Evolutionary conservation across 2,329 filamentous ascomycete species (phyloP).

Genomic region (Thelonectria olida): DNA sequence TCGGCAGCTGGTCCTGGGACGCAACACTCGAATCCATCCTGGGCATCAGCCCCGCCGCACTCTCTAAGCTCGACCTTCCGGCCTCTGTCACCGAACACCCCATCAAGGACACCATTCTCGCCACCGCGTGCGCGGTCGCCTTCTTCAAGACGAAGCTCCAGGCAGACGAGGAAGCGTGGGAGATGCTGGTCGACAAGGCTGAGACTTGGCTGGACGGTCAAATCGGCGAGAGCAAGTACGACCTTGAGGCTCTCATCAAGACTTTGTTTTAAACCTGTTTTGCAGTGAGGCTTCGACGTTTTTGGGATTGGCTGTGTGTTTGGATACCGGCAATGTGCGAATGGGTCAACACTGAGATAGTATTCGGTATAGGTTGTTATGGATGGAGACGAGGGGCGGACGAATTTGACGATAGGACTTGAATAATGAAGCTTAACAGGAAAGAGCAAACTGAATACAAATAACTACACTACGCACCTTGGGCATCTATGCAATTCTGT

Average conservation of each 20-base stretch:
- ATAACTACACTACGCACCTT: too few species aligned
- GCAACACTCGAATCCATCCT: conserved; percentile 39
- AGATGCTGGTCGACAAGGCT: conserved; percentile 70
- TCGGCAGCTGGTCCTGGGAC: conserved; percentile 45
- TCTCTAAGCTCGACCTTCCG: conserved; percentile 16
- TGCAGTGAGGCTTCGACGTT: not conserved
- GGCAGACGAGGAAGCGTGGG: conserved; percentile 65
- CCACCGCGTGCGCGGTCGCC: conserved; percentile 42
- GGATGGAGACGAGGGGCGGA: too few species aligned
- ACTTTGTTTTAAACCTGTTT: conserved; percentile 23
- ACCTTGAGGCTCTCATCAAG: conserved; percentile 29
- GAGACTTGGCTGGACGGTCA: conserved; percentile 55
- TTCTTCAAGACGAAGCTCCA: conserved; percentile 56
- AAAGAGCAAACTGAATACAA: too few species aligned
- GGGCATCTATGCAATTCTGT: too few species aligned
- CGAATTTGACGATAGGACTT: too few species aligned
- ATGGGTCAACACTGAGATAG: too few species aligned
- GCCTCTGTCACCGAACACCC: not conserved
- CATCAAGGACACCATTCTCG: conserved; percentile 29
- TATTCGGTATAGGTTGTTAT: too few species aligned
- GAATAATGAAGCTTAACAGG: too few species aligned
- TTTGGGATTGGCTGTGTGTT: too few species aligned
- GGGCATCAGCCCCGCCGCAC: conserved; percentile 25
- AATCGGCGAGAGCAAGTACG: conserved; percentile 20
- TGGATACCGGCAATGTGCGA: too few species aligned